Conservation (phyloP, 352 stramenopile species). For the Phytopythium boreale region DNA sequence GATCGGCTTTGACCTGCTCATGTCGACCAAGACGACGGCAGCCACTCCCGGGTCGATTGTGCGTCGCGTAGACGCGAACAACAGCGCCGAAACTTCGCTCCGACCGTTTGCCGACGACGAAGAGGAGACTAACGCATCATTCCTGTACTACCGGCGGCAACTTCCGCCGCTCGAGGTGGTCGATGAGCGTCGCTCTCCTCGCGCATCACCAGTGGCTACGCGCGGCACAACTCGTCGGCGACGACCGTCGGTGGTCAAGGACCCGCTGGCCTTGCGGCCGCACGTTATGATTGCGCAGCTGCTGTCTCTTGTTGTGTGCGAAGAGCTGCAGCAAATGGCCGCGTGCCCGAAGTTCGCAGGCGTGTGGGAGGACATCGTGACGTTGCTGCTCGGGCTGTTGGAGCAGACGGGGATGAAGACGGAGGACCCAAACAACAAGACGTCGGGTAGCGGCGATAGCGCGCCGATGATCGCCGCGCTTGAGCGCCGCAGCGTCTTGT, state of each 20-base stretch:
- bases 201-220: background rate
- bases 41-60: background rate
- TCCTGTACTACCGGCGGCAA: conserved; percentile 59
- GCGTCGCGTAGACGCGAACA: background rate
- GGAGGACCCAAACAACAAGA: conserved; percentile 15
- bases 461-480: conserved; percentile 51
- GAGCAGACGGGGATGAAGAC: conserved; percentile 36
- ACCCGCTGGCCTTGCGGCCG: conserved; percentile 49
- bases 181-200: conserved; percentile 6
- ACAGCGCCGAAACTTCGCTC: background rate
- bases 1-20: conserved; percentile 54
- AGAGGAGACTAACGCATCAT: conserved; percentile 32
- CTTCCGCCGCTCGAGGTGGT: conserved; percentile 16
- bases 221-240: conserved; percentile 24
- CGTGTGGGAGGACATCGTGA: conserved; percentile 55
- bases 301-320: conserved; percentile 57
- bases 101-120: conserved; percentile 30
- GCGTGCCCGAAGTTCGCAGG: conserved; percentile 32
- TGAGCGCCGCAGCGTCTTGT: conserved; percentile 58
- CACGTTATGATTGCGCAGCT: conserved; percentile 62
- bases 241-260: conserved; percentile 53
- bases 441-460: conserved; percentile 20
- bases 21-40: background rate
- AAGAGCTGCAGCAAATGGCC: conserved; percentile 50
- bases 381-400: conserved; percentile 52